phyloP scores from a whole-genome alignment of 148 eudicot species.

The Bassia scoparia region DNA sequence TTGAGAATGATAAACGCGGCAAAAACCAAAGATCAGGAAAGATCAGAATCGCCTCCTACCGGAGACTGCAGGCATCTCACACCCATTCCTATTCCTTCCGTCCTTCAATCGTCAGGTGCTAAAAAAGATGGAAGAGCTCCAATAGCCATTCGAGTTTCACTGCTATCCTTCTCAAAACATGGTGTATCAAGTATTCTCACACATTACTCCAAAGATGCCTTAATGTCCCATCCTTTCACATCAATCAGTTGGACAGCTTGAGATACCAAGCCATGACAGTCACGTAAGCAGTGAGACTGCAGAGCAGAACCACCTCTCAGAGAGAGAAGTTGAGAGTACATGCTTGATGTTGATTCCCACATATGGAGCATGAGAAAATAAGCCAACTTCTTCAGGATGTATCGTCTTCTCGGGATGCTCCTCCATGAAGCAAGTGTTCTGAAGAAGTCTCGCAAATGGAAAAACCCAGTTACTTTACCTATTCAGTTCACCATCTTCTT shows the following conservation, averaged over 20 bases:
- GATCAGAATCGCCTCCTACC: slow-evolving; percentile 38
- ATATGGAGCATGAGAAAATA: slow-evolving; percentile 43
- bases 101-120: slow-evolving; percentile 36
- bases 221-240: slow-evolving; percentile 34
- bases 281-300: slow-evolving; percentile 33
- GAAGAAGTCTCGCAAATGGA: slow-evolving; percentile 41
- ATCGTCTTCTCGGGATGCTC: slow-evolving; percentile 33
- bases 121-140: slow-evolving; percentile 42
- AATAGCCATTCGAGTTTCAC: slow-evolving; percentile 39
- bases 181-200: slow-evolving; percentile 35
- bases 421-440: slow-evolving; percentile 36
- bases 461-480: slow-evolving; percentile 34
- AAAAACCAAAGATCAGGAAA: slow-evolving; percentile 37
- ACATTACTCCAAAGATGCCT: slow-evolving; percentile 33
- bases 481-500: slow-evolving; percentile 34
- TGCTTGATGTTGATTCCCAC: slow-evolving; percentile 39
- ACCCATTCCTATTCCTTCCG: slow-evolving; percentile 35
- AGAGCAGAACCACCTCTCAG: slow-evolving; percentile 41
- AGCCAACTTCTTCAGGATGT: slow-evolving; percentile 40
- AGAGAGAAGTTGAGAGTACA: slow-evolving; percentile 34
- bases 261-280: slow-evolving; percentile 38
- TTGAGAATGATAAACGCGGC: slow-evolving; percentile 25
- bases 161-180: slow-evolving; percentile 35
- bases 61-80: slow-evolving; percentile 33
- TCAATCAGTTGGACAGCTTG: slow-evolving; percentile 34